Base-by-base conservation (phyloP, 2,329 filamentous ascomycete species). In the Cladosporium sp. region DNA sequence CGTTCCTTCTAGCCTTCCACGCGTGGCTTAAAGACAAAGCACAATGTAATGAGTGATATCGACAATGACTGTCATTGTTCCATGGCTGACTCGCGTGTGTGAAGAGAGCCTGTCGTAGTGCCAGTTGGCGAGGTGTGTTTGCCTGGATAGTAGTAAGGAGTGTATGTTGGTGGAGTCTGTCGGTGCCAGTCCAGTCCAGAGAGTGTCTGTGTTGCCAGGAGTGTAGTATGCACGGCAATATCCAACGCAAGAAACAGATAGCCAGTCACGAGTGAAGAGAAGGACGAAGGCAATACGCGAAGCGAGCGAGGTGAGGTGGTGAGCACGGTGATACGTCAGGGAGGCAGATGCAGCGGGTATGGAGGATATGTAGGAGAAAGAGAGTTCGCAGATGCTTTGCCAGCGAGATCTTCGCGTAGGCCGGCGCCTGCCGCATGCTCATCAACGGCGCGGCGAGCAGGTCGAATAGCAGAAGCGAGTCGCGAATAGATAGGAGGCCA, bases 51-150 rank as follows among this genome's bases (percentile, higher is more conserved):
- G 16, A 32, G 21, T 10, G 59, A 23, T 46, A 21, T 46, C 30
- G 34, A 63, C 60, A 63, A 63, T 63, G 18, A 10, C 26, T 21
- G 32, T 63, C 60, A 63, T 63, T 63, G 60, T 63, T 28, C 49
- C 48, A 56, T 36, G 34, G n/a, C 48, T 63, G 60, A 46, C 60
- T 63, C 49, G 60, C 49, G 49, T 32, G 60, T 36, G 58, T 25
- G 13, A 14, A 30, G 28, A 21, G n/a, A 21, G 25, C 28, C 13
- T 11, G 13, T 53, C n/a, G 49, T 32, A 25, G 46, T 53, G 6
- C n/a, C 36, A n/a, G 25, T 30, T 30, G 49, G 14, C 30, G 51
- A 21, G 48, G 51, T 14, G 39, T 46, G 39, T 23, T 46, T 11
- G n/a, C 39, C 39, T 46, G n/a, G n/a, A n/a, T 23, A 13, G 39